Evolutionary conservation across 2,329 filamentous ascomycete genomes (phyloP), one percentile per base, ranked within the genome.

Genomic region (Cordyceps tenuipes): DNA sequence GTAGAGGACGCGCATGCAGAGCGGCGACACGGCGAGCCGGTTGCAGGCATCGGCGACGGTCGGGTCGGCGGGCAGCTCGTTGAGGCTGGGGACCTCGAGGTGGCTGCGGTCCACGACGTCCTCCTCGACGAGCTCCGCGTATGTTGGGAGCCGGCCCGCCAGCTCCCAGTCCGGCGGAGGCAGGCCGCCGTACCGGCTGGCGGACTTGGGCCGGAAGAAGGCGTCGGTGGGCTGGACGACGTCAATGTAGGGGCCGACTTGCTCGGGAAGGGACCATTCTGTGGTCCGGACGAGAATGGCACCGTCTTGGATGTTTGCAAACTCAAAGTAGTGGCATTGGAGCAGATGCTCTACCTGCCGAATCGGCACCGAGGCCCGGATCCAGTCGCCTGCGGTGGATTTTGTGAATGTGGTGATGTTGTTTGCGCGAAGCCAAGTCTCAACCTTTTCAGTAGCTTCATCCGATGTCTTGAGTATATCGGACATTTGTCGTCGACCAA

Each of bases 1-100:
- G 47, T 62, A 62, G 7, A 62, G 48, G 12, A 61, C 58, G 13
- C 61, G n/a, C 52, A 62, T 41, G 34, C 61, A 62, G 4, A 57
- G 19, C 3, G 61, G 57, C 12, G 61, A 54, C 31, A 62, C 57
- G 2, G 57, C 60, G 1, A 62, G 51, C 19, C 60, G 31, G 29
- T 62, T 62, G 43, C 60, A 62, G 17, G 60, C 60, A 4, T 55
- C 59, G 4, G 50, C 23, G 19, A 57, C 3, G 8, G 52, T 49
- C 12, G 51, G 53, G 23, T 44, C 51, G 5, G 5, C 1, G 0
- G 51, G 23, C 12, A 61, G 43, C 36, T 61, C 52, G 10, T 61
- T 52, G 12, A 61, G 29, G 8, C 34, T 43, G 9, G 59, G 59
- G 3, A 57, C 39, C 29, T 61, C 59, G 3, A 61, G 52, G 19